phyloP scores from a whole-genome alignment of 2,329 filamentous ascomycete species.

The Scortechinia acanthostroma region DNA sequence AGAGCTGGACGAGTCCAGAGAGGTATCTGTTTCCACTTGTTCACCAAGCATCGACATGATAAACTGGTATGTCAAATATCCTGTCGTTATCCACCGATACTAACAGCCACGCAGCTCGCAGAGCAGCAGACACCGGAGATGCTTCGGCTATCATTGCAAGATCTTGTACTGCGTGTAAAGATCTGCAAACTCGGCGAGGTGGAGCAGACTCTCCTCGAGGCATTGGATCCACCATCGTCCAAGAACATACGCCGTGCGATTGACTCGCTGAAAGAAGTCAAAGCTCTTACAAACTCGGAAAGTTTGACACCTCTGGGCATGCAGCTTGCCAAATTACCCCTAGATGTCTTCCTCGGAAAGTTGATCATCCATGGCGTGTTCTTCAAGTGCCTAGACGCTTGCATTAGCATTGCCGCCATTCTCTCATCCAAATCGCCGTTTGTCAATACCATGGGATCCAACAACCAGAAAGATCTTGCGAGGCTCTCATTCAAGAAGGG shows the following conservation, averaged over 20 bases:
- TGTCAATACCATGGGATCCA: conserved; percentile 75
- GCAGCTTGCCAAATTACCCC: conserved; percentile 78
- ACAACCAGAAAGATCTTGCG: conserved; percentile 74
- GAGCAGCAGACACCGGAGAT: conserved; percentile 96
- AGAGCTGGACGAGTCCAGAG: conserved; percentile 92
- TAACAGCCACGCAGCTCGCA: not conserved
- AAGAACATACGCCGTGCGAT: conserved; percentile 92
- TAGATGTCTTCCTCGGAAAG: conserved; percentile 93
- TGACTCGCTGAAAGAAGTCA: conserved; percentile 86
- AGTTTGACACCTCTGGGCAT: conserved; percentile 79
- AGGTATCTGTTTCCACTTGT: conserved; percentile 90
- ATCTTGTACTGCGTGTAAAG: conserved; percentile 91
- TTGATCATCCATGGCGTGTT: conserved; percentile 79
- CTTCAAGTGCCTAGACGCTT: conserved; percentile 86
- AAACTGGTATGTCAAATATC: conserved; percentile 58
- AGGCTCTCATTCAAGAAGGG: conserved; percentile 62
- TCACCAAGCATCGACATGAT: conserved; percentile 84
- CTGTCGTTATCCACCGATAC: not conserved
- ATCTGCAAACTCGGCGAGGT: conserved; percentile 94
- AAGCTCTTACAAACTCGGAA: conserved; percentile 74
- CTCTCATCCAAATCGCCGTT: conserved; percentile 93
- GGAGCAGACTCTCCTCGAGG: conserved; percentile 79
- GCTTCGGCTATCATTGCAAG: conserved; percentile 85
- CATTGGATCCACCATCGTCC: conserved; percentile 79
- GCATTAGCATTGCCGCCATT: conserved; percentile 85